Conservation (phyloP, 1,139 yeast species). For the Meyerozyma elateridarum region DNA sequence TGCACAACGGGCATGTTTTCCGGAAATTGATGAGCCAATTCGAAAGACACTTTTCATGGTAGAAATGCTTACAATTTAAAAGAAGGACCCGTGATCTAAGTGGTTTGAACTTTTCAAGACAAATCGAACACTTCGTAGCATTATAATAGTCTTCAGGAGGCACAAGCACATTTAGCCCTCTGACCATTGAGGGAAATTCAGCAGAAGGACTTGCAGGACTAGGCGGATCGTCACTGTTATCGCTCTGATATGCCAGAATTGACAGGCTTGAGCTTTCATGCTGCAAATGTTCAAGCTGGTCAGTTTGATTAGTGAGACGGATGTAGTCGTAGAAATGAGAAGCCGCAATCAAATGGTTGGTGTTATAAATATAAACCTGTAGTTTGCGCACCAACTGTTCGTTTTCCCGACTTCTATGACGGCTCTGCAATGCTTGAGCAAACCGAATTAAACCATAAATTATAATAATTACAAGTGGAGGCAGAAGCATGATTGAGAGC, state of each 20-base stretch:
- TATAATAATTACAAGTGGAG: slow-evolving; percentile 37
- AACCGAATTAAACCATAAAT: slow-evolving; percentile 31
- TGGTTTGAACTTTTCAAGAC: slow-evolving; percentile 38
- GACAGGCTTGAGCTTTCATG: too few relatives aligned
- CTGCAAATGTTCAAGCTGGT: slow-evolving; percentile 5
- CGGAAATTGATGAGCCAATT: slow-evolving; percentile 45
- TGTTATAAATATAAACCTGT: slow-evolving; percentile 37
- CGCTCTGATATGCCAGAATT: slow-evolving; percentile 4
- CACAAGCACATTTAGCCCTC: slow-evolving; percentile 16
- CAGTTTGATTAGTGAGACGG: slow-evolving; percentile 10
- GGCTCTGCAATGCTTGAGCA: slow-evolving; percentile 21
- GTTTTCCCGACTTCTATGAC: slow-evolving; percentile 24
- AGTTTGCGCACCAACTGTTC: slow-evolving; percentile 32
- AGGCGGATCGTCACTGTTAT: neutral
- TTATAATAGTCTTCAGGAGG: slow-evolving; percentile 37
- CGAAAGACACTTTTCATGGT: slow-evolving; percentile 40
- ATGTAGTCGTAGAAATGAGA: slow-evolving; percentile 25
- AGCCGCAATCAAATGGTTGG: slow-evolving; percentile 30
- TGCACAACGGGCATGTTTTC: slow-evolving; percentile 44
- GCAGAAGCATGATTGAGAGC: slow-evolving; percentile 40
- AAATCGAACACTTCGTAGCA: slow-evolving; percentile 43
- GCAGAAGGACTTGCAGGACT: neutral
- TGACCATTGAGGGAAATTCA: slow-evolving; percentile 2
- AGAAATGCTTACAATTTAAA: slow-evolving; percentile 42
- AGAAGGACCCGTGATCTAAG: slow-evolving; percentile 35